Conservation (phyloP, 2,329 filamentous ascomycete genomes). For the Xylariaceae sp. region DNA sequence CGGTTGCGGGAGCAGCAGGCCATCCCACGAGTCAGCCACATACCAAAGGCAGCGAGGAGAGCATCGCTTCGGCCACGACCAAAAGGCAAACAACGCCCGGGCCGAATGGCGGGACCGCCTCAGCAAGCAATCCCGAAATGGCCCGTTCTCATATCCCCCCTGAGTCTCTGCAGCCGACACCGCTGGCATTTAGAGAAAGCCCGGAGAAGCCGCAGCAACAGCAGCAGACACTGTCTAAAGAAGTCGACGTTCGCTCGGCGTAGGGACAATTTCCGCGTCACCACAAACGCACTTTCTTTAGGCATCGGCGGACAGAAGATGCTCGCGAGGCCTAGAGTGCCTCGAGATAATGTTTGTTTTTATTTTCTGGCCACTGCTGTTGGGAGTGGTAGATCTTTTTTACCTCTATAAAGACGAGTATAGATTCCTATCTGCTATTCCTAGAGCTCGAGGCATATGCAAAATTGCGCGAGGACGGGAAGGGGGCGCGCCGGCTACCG, state of each 20-base stretch:
- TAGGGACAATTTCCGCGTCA: not conserved
- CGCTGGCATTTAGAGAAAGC: constrained; percentile 58
- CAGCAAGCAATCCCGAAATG: constrained; percentile 5
- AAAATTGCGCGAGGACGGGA: not conserved
- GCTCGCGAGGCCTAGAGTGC: not conserved
- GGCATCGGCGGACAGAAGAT: not conserved
- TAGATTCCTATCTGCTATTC: constrained; percentile 3
- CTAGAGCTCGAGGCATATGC: constrained; percentile 4
- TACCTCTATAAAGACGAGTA: constrained; percentile 2
- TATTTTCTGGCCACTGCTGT: not conserved
- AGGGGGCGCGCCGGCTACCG: not conserved
- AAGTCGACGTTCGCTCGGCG: constrained; percentile 31
- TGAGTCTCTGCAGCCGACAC: constrained; percentile 37
- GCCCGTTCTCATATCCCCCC: constrained; percentile 25
- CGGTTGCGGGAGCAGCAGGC: constrained; percentile 8
- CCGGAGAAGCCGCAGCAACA: constrained; percentile 50
- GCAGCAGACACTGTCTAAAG: constrained; percentile 19
- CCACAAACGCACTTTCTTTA: not conserved
- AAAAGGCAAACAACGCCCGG: constrained; percentile 30
- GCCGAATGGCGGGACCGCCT: constrained; percentile 3
- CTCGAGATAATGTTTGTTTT: not conserved
- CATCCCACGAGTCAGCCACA: constrained; percentile 11
- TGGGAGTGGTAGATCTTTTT: not conserved
- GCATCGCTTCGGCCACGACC: constrained; percentile 30
- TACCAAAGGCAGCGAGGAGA: constrained; percentile 30